Conservation (phyloP, 2,329 filamentous ascomycete genomes). For the Aschersonia sp. region DNA sequence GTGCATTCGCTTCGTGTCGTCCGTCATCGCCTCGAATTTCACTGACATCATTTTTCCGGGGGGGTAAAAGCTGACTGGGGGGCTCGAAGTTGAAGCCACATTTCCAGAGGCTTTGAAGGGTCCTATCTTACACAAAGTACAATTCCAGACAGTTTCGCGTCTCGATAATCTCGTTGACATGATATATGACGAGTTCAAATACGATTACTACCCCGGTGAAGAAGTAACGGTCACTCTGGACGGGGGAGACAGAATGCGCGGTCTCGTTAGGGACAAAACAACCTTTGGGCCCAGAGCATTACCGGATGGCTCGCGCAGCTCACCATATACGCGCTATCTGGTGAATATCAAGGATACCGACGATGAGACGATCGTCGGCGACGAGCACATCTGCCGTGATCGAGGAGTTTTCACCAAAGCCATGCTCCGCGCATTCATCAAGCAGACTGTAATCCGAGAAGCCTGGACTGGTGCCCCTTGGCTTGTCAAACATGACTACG, state of each 20-base stretch:
- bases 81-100: conserved; percentile 75
- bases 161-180: conserved; percentile 67
- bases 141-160: conserved; percentile 77
- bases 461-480: conserved; percentile 94
- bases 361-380: conserved; percentile 65
- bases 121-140: conserved; percentile 77
- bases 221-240: conserved; percentile 58
- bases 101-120: conserved; percentile 88
- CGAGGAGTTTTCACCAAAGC: conserved; percentile 89
- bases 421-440: conserved; percentile 84
- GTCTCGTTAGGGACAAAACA: conserved; percentile 73
- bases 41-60: background rate
- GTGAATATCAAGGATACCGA: conserved; percentile 58
- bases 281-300: conserved; percentile 47
- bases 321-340: conserved; percentile 65
- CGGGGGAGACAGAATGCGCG: conserved; percentile 55
- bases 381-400: conserved; percentile 71
- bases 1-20: background rate
- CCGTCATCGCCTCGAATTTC: background rate
- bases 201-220: conserved; percentile 84
- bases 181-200: conserved; percentile 66
- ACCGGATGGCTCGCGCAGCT: conserved; percentile 54
- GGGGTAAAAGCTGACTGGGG: conserved; percentile 50
- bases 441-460: conserved; percentile 83
- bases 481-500: conserved; percentile 80